phyloP scores from a whole-genome alignment of 176 grass and related monocot genomes.

The Oryza brachyantha region DNA sequence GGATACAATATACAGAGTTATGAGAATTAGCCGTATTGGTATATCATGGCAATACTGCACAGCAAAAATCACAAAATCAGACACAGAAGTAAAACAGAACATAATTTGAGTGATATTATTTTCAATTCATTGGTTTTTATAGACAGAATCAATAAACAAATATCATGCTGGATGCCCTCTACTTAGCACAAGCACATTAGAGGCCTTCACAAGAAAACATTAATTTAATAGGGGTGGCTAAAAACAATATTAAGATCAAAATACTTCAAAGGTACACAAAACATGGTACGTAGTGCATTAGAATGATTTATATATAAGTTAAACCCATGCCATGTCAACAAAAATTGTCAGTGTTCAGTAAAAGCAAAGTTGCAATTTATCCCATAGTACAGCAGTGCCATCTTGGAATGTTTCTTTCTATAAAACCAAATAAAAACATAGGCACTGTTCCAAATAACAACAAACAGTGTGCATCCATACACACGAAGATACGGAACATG shows the following conservation, averaged over 20 bases:
- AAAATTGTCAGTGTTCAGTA: not conserved
- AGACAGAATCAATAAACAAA: not conserved
- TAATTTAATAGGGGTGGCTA: not conserved
- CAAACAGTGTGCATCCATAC: not conserved
- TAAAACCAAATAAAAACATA: conserved; percentile 1
- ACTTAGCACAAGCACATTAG: not conserved
- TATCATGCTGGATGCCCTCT: not conserved
- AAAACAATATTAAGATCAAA: not conserved
- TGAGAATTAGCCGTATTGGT: not conserved
- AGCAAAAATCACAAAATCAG: not conserved
- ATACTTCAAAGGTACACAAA: not conserved
- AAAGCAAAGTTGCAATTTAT: not conserved
- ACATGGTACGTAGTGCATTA: not conserved
- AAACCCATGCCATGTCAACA: not conserved
- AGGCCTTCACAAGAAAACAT: not conserved
- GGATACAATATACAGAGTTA: not conserved
- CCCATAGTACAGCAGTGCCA: not conserved
- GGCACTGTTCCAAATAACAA: not conserved
- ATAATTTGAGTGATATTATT: not conserved
- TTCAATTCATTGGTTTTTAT: not conserved
- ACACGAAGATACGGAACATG: not conserved
- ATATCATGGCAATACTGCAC: not conserved
- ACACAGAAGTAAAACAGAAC: not conserved
- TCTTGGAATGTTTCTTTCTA: not conserved
- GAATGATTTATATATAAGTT: not conserved